Evolutionary conservation across 257 asterid species (phyloP), one percentile per base, ranked within the genome.

Genomic region (Solanum pimpinellifolium): DNA sequence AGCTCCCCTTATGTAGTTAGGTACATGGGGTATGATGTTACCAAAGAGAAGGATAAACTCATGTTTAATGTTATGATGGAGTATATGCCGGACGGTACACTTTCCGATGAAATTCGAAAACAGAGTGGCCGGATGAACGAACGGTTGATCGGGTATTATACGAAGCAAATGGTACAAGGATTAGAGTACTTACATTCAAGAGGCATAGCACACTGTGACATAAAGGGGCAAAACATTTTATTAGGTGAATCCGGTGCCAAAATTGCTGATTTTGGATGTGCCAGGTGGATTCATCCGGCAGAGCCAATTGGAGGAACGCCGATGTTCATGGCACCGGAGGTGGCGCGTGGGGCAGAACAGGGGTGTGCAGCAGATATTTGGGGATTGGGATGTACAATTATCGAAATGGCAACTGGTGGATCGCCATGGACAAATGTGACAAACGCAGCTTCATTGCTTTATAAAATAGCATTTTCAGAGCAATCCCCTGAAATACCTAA

Each of bases 301-400:
- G 7, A 7, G 11, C 42, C 56, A 16, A 65, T 89, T 11, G 93
- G 97, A 0, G 97, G 98, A 52, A 94, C 98, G 2, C 99, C 99
- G 33, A 83, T 93, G 91, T 96, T 87, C 84, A 96, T 96, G 99
- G 91, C 97, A 10, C 99, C 99, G 39, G 99, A 96, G 87, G 97
- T 91, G 0, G 97, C 93, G 23, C 92, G 93, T 0, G 97, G 97
- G 44, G 94, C 92, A 42, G 92, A 93, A 47, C 99, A 95, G 87
- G 91, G 95, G 14, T 94, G 85, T n/a, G 87, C 97, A 0, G 95
- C 94, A 3, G 99, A 96, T 87, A 87, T 96, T 2, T 96, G 99
- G 99, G 98, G 95, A 13, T 33, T 95, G 27, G 99, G 98, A 2
- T 96, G 98, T 86, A 95, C 97, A 10, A 80, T 95, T 12, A 90